These are phyloP conservation scores for Podospora pseudocomata DNA, from an alignment of 495 filamentous ascomycete genomes.

Conservation along the genomic window DNA sequence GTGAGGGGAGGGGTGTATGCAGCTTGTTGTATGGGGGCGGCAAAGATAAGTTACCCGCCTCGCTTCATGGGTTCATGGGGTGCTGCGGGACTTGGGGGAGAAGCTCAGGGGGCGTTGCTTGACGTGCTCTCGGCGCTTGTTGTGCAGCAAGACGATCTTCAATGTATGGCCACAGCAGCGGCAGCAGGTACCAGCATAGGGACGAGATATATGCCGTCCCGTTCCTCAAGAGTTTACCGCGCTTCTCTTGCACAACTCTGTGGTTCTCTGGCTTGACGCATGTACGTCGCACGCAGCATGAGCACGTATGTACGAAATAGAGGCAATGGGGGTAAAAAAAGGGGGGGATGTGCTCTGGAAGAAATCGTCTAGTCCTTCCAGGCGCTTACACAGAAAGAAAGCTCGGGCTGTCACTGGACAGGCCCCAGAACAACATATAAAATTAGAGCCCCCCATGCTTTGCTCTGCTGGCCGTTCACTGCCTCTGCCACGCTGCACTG, in stretches of 20 bases:
- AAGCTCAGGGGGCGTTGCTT: conserved; percentile 10
- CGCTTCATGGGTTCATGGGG: conserved; percentile 22
- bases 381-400: conserved; percentile 31
- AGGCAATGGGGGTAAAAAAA: conserved; percentile 7
- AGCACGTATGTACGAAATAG: conserved; percentile 17
- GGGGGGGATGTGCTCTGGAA: conserved; percentile 31
- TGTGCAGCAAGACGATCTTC: conserved; percentile 27
- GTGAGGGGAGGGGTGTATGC: conserved; percentile 17
- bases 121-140: conserved; percentile 34
- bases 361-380: conserved; percentile 27
- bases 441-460: conserved; percentile 28
- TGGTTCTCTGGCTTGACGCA: conserved; percentile 9
- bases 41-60: conserved; percentile 34
- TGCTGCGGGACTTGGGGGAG: conserved; percentile 13
- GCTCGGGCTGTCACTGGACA: conserved; percentile 35
- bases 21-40: conserved; percentile 31
- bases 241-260: conserved; percentile 5
- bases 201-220: neutral
- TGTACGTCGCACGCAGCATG: conserved; percentile 4
- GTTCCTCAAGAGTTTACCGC: conserved; percentile 1
- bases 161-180: conserved; percentile 1
- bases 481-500: conserved; percentile 10
- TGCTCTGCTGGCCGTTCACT: conserved; percentile 12
- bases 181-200: conserved; percentile 4
- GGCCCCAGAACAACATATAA: conserved; percentile 28